Evolutionary conservation across 306 rosid species (phyloP).

Genomic region (Coriaria nepalensis): DNA sequence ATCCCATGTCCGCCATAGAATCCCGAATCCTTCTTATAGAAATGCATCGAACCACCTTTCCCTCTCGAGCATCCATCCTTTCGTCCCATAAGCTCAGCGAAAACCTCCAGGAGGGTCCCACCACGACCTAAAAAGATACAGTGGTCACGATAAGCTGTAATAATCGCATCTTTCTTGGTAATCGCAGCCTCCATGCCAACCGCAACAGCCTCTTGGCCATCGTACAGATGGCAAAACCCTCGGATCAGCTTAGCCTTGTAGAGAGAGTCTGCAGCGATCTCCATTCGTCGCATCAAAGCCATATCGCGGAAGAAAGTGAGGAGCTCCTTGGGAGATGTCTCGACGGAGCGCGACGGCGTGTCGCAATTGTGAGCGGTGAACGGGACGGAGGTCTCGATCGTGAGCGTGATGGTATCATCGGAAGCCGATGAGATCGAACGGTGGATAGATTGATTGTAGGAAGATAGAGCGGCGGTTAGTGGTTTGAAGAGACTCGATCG

Average conservation of each 20-base stretch:
- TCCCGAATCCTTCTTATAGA: slow-evolving; percentile 56
- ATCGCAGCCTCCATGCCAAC: slow-evolving; percentile 80
- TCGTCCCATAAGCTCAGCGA: slow-evolving; percentile 78
- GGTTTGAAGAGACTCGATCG: slow-evolving; percentile 37
- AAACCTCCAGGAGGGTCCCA: slow-evolving; percentile 44
- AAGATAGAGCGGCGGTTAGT: slow-evolving; percentile 25
- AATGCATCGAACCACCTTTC: slow-evolving; percentile 94
- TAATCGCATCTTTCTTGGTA: slow-evolving; percentile 53
- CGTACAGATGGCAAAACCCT: slow-evolving; percentile 90
- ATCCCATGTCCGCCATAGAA: slow-evolving; percentile 91
- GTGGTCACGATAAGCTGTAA: slow-evolving; percentile 84
- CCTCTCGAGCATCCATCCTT: slow-evolving; percentile 63
- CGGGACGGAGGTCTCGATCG: slow-evolving; percentile 64
- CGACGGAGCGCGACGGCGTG: slow-evolving; percentile 62
- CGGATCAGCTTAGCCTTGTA: slow-evolving; percentile 87
- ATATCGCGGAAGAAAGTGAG: slow-evolving; percentile 53
- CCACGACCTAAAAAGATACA: slow-evolving; percentile 72
- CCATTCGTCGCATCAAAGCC: slow-evolving; percentile 88
- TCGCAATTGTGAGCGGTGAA: slow-evolving; percentile 64
- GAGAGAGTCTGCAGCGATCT: slow-evolving; percentile 91
- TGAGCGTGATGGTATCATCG: slow-evolving; percentile 26
- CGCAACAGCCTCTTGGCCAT: slow-evolving; percentile 87
- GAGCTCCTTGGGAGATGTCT: slow-evolving; percentile 49
- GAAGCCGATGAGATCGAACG: slow-evolving; percentile 40
- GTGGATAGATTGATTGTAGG: slow-evolving; percentile 17